phyloP scores from a whole-genome alignment of 1,284 basidiomycete genomes.

The Golubevia sp. region DNA sequence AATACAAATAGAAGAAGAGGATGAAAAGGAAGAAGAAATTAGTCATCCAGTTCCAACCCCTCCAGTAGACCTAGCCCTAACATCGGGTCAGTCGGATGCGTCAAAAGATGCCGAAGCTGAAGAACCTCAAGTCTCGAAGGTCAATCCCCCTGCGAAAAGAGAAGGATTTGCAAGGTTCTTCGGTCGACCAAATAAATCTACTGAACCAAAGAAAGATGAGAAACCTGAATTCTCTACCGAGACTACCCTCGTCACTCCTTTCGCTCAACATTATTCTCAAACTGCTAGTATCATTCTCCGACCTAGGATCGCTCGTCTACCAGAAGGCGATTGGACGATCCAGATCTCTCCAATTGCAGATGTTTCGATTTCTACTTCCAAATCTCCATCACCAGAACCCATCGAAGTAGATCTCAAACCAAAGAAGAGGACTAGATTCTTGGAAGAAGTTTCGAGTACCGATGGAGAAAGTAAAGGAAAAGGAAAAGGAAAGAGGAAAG shows the following conservation, averaged over 20 bases:
- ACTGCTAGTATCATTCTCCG: constrained; percentile 77
- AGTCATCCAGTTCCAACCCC: constrained; percentile 1
- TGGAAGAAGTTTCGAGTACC: constrained; percentile 3
- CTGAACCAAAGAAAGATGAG: no score
- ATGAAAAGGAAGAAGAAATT: constrained; percentile 10
- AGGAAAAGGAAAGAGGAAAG: constrained; percentile 9
- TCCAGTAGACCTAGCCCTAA: constrained; percentile 10
- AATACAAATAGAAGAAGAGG: neutral
- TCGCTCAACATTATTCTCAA: constrained; percentile 80
- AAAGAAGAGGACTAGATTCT: constrained; percentile 16
- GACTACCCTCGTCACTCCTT: constrained; percentile 71
- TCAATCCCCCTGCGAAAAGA: no score
- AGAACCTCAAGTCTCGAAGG: no score
- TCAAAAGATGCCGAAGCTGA: no score
- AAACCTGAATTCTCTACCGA: no score
- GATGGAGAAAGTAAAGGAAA: constrained; percentile 3
- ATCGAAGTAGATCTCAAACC: constrained; percentile 13
- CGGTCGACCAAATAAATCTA: no score
- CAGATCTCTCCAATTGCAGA: no score
- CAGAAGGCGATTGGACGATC: no score
- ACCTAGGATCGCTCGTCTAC: constrained; percentile 70
- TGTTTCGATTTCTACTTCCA: no score
- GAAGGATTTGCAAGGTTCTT: no score
- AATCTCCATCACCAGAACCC: no score
- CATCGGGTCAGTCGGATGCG: constrained; percentile 16